These are phyloP conservation scores for Isochrysis galbana DNA, from an alignment of 78 protist species.

Conservation along the genomic window DNA sequence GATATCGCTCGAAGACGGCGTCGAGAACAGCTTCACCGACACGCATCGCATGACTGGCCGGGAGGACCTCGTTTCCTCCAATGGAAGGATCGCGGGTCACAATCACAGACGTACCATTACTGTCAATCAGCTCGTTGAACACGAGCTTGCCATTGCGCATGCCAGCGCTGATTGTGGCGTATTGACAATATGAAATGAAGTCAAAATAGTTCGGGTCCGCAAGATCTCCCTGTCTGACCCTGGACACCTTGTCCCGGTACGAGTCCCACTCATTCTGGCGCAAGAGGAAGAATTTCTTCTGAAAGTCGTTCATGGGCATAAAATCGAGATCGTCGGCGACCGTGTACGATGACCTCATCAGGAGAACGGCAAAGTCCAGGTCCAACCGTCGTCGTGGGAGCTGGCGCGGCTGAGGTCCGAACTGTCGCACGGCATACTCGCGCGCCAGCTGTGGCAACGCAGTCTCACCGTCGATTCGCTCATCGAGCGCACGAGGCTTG, in stretches of 20 bases:
- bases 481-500: too few species aligned
- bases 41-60: not conserved
- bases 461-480: too few species aligned
- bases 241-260: not conserved
- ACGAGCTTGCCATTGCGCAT: not conserved
- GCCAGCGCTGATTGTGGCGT: not conserved
- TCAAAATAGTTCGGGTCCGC: too few species aligned
- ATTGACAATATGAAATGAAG: slow-evolving; percentile 32
- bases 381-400: not conserved
- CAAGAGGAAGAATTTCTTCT: slow-evolving; percentile 11
- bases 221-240: slow-evolving; percentile 35
- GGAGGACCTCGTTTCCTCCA: not conserved
- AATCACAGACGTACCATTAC: not conserved
- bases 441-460: too few species aligned
- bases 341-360: slow-evolving; percentile 6
- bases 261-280: slow-evolving; percentile 31
- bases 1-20: not conserved
- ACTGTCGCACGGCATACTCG: too few species aligned
- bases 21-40: not conserved
- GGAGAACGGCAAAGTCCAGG: slow-evolving; percentile 31
- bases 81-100: not conserved
- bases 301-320: slow-evolving; percentile 30
- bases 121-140: slow-evolving; percentile 27
- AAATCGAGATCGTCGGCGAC: too few species aligned
- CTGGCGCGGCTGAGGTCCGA: not conserved